Evolutionary conservation across 2,329 filamentous ascomycete genomes (phyloP), one percentile per base, ranked within the genome.

Genomic region (Colletotrichum lindemuthianum): DNA sequence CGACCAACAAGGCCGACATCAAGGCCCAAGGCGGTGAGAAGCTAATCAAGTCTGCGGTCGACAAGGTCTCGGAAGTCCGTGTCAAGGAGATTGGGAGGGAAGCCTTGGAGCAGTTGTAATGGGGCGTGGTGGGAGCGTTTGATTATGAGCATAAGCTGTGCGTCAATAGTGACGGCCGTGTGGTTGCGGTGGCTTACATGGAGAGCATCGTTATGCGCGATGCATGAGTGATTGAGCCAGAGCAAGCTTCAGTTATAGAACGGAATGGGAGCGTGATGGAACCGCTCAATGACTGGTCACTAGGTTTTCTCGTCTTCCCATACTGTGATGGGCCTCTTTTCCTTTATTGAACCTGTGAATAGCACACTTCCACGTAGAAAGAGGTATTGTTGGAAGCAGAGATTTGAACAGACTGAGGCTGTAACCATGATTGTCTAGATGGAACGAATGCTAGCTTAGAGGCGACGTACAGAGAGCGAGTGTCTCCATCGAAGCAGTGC

Each of bases 1-100:
- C 91, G 12, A 83, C 88, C n/a, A 79, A 77, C 1, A 76, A 75
- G 54, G 77, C 77, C 2, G 78, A 78, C 66, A 80, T 77, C 39
- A 79, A 73, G 70, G 79, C 77, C 34, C 70, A 84, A 6, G 78
- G 76, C 1, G 78, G 81, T 8, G 73, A 76, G 6, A 69, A 70
- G 11, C 80, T 79, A 74, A 75, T 86, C 10, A 73, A 75, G 12
- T 73, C 73, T 4, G 83, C 81, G 11, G 77, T 79, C n/a, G 78
- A 75, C 50, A 80, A 77, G 69, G 74, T 78, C 11, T 70, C 73
- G 0, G 86, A 88, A 65, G 76, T 77, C 10, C 76, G 84, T 33
- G 79, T 87, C 32, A 80, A 79, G 72, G 73, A 74, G n/a, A 71
- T 84, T 15, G 81, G 79, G 0, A 74, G 76, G 8, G 84, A 86